Evolutionary conservation across 768 basidiomycete species (phyloP), one percentile per base, ranked within the genome.

Genomic region (Megacollybia marginata): DNA sequence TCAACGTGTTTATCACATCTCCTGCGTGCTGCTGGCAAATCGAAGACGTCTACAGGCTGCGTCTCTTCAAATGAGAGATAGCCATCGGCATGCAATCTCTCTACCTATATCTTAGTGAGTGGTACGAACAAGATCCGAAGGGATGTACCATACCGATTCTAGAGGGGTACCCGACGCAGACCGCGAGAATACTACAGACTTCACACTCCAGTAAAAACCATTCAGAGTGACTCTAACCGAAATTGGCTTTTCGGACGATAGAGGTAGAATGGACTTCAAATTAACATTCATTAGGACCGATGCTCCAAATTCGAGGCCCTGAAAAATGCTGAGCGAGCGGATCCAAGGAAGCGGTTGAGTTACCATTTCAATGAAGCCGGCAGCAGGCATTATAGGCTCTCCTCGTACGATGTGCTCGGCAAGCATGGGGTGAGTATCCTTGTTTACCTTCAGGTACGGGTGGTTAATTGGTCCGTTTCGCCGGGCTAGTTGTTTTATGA

Each of bases 381-480:
- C 62, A 4, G 69, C 69, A 8, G 72, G 72, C 61, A 74, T 64
- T 12, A 74, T 70, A 0, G 69, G 62, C 9, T 71, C 67, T 5
- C 63, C 65, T 15, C 61, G 62, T 32, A 74, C 70, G 32, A 74
- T 52, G 47, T 74, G 73, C n/a, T 71, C 62, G 0, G 69, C 66
- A 10, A 74, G 58, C 28, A 62, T 63, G 2, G 71, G 65, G 46
- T 68, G 66, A 0, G 68, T 68, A 10, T 45, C 47, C 36, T 33
- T 9, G 33, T 51, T 54, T 8, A 59, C 4, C 15, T 32, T 35
- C 7, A 59, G n/a, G 15, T 33, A 42, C 20, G 36, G 31, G 19
- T 42, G 32, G 23, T 53, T 53, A 13, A 58, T 15, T 0, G 54
- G 52, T 2, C 72, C 38, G 5, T 40, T 40, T 28, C 23, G 23